Percentiles rank a stretch among this genome's conserved stretches.
These are phyloP conservation scores for Paracamarosporium sp. DNA, from an alignment of 2,329 filamentous ascomycete species.

Conservation along the genomic window DNA sequence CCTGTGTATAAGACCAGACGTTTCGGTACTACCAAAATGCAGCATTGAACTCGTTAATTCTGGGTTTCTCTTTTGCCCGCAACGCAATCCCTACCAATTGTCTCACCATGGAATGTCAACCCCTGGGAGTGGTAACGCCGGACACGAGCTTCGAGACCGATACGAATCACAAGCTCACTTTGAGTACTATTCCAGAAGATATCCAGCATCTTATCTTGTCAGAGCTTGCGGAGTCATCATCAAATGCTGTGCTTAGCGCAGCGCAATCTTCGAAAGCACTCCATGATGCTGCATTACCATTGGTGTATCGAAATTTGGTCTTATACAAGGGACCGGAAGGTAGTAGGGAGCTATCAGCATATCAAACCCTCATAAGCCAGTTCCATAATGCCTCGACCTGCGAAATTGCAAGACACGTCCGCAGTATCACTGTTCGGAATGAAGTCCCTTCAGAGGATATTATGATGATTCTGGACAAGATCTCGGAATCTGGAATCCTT, in stretches of 20 bases:
- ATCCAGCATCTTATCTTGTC: conserved; percentile 14
- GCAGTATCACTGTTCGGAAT: conserved; percentile 10
- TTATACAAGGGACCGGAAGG: not conserved
- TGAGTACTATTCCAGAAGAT: conserved; percentile 8
- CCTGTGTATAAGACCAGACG: not conserved
- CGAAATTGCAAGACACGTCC: conserved; percentile 13
- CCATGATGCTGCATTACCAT: conserved; percentile 4
- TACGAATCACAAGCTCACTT: not conserved
- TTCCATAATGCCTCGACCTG: not conserved
- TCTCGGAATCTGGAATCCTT: conserved; percentile 4
- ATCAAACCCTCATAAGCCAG: conserved; percentile 1
- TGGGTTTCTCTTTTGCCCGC: not conserved
- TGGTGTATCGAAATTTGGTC: conserved; percentile 9
- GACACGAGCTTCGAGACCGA: not conserved
- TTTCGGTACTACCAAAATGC: too few species aligned
- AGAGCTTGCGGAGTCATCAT: not conserved
- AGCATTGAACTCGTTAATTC: not conserved
- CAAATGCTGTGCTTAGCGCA: not conserved
- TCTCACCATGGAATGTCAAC: not conserved
- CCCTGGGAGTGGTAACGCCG: not conserved
- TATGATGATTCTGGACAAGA: conserved; percentile 7
- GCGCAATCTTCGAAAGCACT: conserved; percentile 8
- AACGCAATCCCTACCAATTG: not conserved
- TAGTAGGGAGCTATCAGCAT: not conserved
- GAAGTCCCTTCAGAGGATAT: conserved; percentile 13